These are phyloP conservation scores for Macrocystidia cucumis DNA, from an alignment of 1,284 basidiomycete species.

Conservation along the genomic window DNA sequence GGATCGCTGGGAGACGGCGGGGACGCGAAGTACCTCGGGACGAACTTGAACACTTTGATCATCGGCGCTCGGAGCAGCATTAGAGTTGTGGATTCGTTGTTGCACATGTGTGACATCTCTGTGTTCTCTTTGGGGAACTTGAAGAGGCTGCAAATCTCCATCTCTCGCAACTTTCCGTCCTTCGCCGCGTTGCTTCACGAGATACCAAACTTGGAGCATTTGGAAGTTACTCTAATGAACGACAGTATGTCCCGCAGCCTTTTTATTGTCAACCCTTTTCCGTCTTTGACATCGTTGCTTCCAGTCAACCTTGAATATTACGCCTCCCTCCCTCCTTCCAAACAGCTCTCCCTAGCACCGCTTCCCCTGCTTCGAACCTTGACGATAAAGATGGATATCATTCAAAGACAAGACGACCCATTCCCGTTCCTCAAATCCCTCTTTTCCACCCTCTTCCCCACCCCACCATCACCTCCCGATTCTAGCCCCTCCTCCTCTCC, in stretches of 20 bases:
- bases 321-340: slow-evolving; percentile 9
- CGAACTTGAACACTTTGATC: no score
- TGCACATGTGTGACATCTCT: no score
- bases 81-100: no score
- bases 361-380: slow-evolving; percentile 13
- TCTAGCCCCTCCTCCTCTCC: no score
- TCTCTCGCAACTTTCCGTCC: slow-evolving; percentile 17
- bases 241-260: slow-evolving; percentile 12
- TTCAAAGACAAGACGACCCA: slow-evolving; percentile 18
- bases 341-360: slow-evolving; percentile 15
- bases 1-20: no score
- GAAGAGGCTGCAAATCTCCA: no score
- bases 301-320: slow-evolving; percentile 14
- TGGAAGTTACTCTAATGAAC: slow-evolving; percentile 18
- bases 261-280: not conserved
- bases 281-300: not conserved
- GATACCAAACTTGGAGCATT: slow-evolving; percentile 10
- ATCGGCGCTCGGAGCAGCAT: no score
- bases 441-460: slow-evolving; percentile 11
- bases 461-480: no score
- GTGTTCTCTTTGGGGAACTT: no score
- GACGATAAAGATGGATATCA: slow-evolving; percentile 17
- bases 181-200: slow-evolving; percentile 16
- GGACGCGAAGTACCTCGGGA: no score
- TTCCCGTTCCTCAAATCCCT: slow-evolving; percentile 17